Evolutionary conservation across 305 asterid species (phyloP).

Genomic region (Fraxinus sp.): DNA sequence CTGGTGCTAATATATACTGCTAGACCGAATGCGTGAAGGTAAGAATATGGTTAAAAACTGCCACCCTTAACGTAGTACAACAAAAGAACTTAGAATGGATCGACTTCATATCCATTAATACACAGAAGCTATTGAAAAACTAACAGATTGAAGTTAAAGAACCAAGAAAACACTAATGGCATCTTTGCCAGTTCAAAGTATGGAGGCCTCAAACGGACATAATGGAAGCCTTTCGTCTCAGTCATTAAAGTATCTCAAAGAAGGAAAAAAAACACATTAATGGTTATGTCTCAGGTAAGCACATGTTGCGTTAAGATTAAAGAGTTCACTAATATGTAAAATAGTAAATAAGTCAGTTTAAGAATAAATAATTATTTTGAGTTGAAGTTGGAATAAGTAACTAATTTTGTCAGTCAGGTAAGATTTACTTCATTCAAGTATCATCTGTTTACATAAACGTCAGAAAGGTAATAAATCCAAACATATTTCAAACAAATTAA

Average conservation of each 20-base stretch:
- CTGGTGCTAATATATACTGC: background rate
- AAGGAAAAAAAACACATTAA: background rate
- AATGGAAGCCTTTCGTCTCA: background rate
- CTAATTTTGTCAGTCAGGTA: too few relatives aligned
- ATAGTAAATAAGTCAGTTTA: background rate
- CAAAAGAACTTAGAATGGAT: background rate
- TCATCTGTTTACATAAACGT: background rate
- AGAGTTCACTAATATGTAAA: background rate
- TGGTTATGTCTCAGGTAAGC: background rate
- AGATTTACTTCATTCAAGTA: too few relatives aligned
- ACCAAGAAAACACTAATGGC: background rate
- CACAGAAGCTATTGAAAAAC: background rate
- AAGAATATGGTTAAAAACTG: background rate
- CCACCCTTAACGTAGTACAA: background rate
- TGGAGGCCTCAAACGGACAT: background rate
- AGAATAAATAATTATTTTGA: background rate
- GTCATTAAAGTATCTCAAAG: background rate
- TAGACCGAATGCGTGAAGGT: background rate
- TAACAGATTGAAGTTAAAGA: background rate
- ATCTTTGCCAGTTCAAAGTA: background rate
- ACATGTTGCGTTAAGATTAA: background rate
- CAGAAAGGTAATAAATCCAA: background rate
- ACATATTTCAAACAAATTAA: background rate
- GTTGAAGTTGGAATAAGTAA: background rate
- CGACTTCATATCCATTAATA: background rate